phyloP scores from a whole-genome alignment of 1,284 basidiomycete genomes.

The Ustilago trichophora region DNA sequence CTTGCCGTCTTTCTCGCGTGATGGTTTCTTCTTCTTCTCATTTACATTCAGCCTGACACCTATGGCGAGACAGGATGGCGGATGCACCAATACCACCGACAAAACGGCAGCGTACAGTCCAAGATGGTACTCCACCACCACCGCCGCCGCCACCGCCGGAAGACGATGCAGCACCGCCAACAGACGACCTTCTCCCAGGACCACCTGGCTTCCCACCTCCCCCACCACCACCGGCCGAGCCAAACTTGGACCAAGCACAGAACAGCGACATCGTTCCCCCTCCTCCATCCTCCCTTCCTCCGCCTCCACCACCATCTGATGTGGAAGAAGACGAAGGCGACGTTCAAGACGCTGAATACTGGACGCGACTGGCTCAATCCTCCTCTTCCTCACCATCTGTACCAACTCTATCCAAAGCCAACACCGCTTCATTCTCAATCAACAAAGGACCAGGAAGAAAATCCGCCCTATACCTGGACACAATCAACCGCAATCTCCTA shows the following conservation, averaged over 20 bases:
- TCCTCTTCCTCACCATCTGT: slow-evolving; percentile 16
- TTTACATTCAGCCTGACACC: not conserved
- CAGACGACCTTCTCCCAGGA: slow-evolving; percentile 2
- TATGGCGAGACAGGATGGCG: too few species aligned
- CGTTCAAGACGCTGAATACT: slow-evolving; percentile 52
- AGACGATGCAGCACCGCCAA: not conserved
- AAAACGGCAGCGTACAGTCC: slow-evolving; percentile 20
- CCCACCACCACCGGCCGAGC: slow-evolving; percentile 43
- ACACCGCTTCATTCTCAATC: slow-evolving; percentile 58
- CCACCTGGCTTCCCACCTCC: slow-evolving; percentile 25
- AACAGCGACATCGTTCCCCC: slow-evolving; percentile 28
- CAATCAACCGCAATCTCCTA: slow-evolving; percentile 72
- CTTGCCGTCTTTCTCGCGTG: too few species aligned
- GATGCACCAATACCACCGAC: slow-evolving; percentile 4
- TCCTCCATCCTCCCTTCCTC: slow-evolving; percentile 23
- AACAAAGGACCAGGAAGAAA: slow-evolving; percentile 70
- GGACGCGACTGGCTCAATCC: slow-evolving; percentile 44
- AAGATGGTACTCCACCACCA: slow-evolving; percentile 1
- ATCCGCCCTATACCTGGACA: slow-evolving; percentile 90
- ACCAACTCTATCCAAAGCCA: not conserved
- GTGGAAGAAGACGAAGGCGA: slow-evolving; percentile 27
- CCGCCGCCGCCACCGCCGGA: slow-evolving; percentile 27
- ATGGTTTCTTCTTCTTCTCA: slow-evolving; percentile 5
- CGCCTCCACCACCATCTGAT: slow-evolving; percentile 23
- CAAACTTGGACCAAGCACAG: slow-evolving; percentile 8